Percentiles rank a stretch among this genome's conserved stretches.
Evolutionary conservation across 768 basidiomycete genomes (phyloP).

Genomic region (Trichaptum fuscoviolaceum): DNA sequence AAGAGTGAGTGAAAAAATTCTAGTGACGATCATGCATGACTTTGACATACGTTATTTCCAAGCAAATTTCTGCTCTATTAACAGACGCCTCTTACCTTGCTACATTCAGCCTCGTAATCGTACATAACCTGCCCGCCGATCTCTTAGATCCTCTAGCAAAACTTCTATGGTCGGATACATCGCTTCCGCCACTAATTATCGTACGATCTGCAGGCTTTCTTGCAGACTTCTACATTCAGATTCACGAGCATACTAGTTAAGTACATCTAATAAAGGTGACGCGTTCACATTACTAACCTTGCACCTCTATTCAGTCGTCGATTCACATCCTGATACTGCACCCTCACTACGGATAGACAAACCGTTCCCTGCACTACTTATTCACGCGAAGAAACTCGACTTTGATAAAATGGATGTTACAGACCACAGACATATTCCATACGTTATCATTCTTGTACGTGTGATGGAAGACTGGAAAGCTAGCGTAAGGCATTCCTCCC

Average conservation of each 20-base stretch:
- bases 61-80: slow-evolving; percentile 40
- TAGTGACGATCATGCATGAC: not conserved
- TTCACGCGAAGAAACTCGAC: slow-evolving; percentile 68
- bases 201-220: slow-evolving; percentile 87
- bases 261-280: slow-evolving; percentile 12
- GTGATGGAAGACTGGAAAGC: slow-evolving; percentile 81
- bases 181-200: slow-evolving; percentile 62
- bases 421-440: slow-evolving; percentile 88
- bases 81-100: slow-evolving; percentile 47
- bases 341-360: slow-evolving; percentile 82
- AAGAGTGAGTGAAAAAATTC: slow-evolving; percentile 25
- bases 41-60: not conserved
- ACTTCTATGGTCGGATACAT: slow-evolving; percentile 62
- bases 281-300: slow-evolving; percentile 3
- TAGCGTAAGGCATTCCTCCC: slow-evolving; percentile 37
- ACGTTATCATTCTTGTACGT: slow-evolving; percentile 82
- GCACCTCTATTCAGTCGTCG: slow-evolving; percentile 55
- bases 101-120: slow-evolving; percentile 75
- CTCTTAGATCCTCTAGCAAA: slow-evolving; percentile 55
- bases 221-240: slow-evolving; percentile 84
- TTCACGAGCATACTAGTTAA: slow-evolving; percentile 81
- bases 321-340: slow-evolving; percentile 74
- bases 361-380: slow-evolving; percentile 78
- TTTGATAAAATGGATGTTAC: slow-evolving; percentile 79
- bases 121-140: slow-evolving; percentile 66